Evolutionary conservation across 306 rosid genomes (phyloP), one percentile per base, ranked within the genome.

Genomic region (Vachellia collinsii): DNA sequence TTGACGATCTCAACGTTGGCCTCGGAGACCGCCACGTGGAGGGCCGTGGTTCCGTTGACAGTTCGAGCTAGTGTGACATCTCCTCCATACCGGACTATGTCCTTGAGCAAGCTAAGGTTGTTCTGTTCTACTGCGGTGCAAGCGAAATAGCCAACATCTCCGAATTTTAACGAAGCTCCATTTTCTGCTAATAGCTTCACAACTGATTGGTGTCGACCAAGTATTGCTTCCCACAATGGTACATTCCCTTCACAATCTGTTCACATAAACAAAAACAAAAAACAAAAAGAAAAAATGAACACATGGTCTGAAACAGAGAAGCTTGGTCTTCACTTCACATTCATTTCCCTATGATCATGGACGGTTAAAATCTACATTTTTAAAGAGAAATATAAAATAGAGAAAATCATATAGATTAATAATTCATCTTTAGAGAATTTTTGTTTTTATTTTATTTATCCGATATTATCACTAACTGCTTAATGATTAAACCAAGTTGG

Each of bases 151-250:
- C 89, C 91, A 13, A 78, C 79, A 75, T 86, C 70, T 3, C 77
- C 58, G 1, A 34, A 51, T 66, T 79, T 50, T 46, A 92, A 79
- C 68, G 81, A 64, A n/a, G 90, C 94, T 19, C 91, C 90, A 74
- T 92, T 86, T 41, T 92, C 87, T 5, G 70, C 1, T 1, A 92
- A 89, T 43, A 87, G 77, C 78, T 88, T 92, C 46, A 64, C 77
- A 51, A 88, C 25, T 2, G 77, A 73, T 77, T 83, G 82, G 76
- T 92, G 89, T 10, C 76, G 64, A 13, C 89, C 88, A 13, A 51
- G 42, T 3, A 90, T 84, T 77, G 94, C 91, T 85, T 88, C 97
- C 86, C 90, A 86, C 14, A 92, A 14, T 54, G 97, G 85, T 42
- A 80, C 78, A 83, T 25, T 90, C 78, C 92, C 94, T 34, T 84